These are phyloP conservation scores for Chenopodium suecicum DNA, from an alignment of 148 eudicot genomes.

Conservation along the genomic window DNA sequence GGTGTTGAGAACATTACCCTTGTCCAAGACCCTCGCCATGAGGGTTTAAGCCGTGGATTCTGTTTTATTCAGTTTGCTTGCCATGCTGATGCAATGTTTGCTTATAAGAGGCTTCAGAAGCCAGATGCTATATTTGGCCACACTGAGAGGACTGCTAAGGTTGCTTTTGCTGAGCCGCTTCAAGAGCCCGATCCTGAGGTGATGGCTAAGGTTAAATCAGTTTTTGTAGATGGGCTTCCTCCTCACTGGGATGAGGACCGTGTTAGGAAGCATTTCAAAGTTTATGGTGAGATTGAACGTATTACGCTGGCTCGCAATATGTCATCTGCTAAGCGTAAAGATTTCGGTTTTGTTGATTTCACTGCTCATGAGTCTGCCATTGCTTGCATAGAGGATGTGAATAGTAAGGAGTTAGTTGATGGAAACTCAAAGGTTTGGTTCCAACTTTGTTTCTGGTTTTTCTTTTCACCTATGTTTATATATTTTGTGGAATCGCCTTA, in stretches of 20 bases:
- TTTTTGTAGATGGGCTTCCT: constrained; percentile 83
- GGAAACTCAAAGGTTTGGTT: constrained; percentile 60
- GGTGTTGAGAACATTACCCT: constrained; percentile 69
- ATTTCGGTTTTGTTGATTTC: constrained; percentile 91
- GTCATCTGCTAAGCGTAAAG: constrained; percentile 81
- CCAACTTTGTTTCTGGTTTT: background rate
- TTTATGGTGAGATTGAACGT: constrained; percentile 73
- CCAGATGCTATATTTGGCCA: constrained; percentile 83
- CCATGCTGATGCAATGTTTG: constrained; percentile 83
- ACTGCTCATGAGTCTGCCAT: constrained; percentile 76
- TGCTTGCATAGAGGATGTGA: constrained; percentile 73
- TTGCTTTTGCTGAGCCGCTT: constrained; percentile 89
- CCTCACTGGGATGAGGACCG: constrained; percentile 80
- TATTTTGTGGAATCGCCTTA: background rate
- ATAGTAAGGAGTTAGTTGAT: constrained; percentile 55
- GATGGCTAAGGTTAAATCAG: constrained; percentile 89
- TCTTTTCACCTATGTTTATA: background rate
- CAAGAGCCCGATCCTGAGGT: constrained; percentile 86
- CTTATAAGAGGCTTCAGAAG: constrained; percentile 87
- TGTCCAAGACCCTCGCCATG: constrained; percentile 67
- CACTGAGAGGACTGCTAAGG: constrained; percentile 76
- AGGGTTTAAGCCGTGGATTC: constrained; percentile 88
- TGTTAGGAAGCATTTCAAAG: constrained; percentile 60
- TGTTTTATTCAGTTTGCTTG: constrained; percentile 79
- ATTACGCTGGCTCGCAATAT: constrained; percentile 73